phyloP scores from a whole-genome alignment of 257 asterid genomes.

The Nicotiana noctiflora region DNA sequence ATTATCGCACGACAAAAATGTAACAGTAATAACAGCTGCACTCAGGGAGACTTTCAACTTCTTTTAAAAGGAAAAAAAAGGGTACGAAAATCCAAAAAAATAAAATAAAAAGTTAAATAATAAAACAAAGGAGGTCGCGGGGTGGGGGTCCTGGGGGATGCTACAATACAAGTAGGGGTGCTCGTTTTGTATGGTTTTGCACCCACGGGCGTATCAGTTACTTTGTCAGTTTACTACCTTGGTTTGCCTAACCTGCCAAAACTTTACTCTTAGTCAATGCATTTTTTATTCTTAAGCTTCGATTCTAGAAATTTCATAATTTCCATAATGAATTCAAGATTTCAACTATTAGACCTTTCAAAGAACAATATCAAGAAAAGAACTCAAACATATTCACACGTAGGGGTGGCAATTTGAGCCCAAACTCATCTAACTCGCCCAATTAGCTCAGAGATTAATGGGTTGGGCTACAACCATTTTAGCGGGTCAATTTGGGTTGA shows the following conservation, averaged over 20 bases:
- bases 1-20: background rate
- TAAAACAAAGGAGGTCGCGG: background rate
- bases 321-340: background rate
- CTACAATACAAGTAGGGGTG: background rate
- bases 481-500: too few relatives aligned
- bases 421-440: too few relatives aligned
- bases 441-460: too few relatives aligned
- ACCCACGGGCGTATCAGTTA: background rate
- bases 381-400: too few relatives aligned
- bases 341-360: background rate
- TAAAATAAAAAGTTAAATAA: background rate
- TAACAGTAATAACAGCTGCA: background rate
- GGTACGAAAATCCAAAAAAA: background rate
- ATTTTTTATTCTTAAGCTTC: background rate
- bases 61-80: background rate
- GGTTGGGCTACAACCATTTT: too few relatives aligned
- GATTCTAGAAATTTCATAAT: background rate
- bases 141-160: too few relatives aligned
- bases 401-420: too few relatives aligned
- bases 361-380: background rate
- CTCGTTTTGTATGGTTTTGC: background rate
- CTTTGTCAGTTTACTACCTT: conserved; percentile 5
- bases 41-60: background rate
- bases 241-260: background rate
- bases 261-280: background rate